Evolutionary conservation across 2,329 filamentous ascomycete genomes (phyloP), one percentile per base, ranked within the genome.

Genomic region (Acephala macrosclerotiorum): DNA sequence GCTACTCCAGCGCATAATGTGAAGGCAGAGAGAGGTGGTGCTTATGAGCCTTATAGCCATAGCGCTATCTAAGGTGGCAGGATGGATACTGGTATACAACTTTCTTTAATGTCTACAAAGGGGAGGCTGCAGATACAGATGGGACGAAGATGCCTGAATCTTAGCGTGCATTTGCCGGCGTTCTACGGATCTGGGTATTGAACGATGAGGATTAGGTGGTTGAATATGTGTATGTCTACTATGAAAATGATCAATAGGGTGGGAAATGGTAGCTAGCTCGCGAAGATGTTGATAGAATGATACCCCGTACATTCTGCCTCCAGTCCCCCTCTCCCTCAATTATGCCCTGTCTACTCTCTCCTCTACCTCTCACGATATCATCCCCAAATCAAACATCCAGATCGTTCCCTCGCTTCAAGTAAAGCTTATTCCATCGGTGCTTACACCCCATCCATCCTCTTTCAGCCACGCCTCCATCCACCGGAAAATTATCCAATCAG

Each of bases 41-140:
- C 86, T 45, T 90, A 90, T 77, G 87, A 90, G 83, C 87, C 87
- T 40, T 90, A 89, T 78, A 83, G 83, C 60, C 87, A 88, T 72
- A 71, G 77, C 65, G 81, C 82, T 53, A 80, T 80, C 56, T 89
- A 83, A 66, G 25, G 12, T 29, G 18, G 49, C 25, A 2, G 4
- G 26, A 18, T 3, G 22, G 12, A 4, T 4, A 33, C 9, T 9
- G 4, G 29, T 33, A 9, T 5, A 33, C 18, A 14, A 25, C 12
- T 53, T 53, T 53, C 49, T 18, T 53, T 53, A 53, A 53, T 29
- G 49, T 53, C 14, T 53, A 51, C 16, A 9, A 29, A 29, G 22
- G 12, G 6, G 49, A 12, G 25, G 49, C 12, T 18, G 14, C 4
- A 53, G 49, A 53, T 53, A n/a, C 22, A 53, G 49, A 53, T 53